Base-by-base conservation (phyloP, 768 basidiomycete species). In the Boletales sp. region DNA sequence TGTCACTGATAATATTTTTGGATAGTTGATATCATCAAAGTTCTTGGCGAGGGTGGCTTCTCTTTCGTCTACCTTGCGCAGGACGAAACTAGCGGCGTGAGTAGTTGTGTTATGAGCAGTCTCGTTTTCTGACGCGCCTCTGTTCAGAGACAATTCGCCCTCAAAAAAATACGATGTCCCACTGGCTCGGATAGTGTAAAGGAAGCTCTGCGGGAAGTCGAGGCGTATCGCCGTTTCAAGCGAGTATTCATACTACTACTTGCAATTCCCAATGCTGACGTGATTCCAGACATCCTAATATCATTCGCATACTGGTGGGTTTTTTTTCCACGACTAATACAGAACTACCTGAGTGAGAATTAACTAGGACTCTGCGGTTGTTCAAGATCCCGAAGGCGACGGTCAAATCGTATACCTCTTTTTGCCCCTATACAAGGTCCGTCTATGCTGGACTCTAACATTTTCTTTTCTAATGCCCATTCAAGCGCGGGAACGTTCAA, bases 371-470 rank as follows among this genome's bases (percentile, higher is more conserved):
- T 94, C 94, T 13, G 91, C 94, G 2, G 91, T 95, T 5, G 86
- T 94, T 1, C 93, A 97, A 68, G 94, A 97, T 61, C 86, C 89
- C 31, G 86, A 88, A 51, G 94, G 91, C 13, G 93, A 94, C 42
- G 93, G 92, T 11, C 88, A 95, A 68, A 88, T 97, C 50, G 92
- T 97, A 29, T 97, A 97, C 67, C 83, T 98, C 47, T 98, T 99
- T 76, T 74, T 98, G 6, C 97, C 97, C 0, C 75, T 92, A 31
- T 97, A 94, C 74, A 87, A 90, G 76, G 90, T 87, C 40, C 34
- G 72, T 61, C n/a, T 39, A 19, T 42, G 29, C 36, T 24, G 27
- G 12, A 31, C 4, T 27, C 24, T 5, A 27, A 17, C 6, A 14
- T 19, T 8, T 3, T 4, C 29, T 34, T 41, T 37, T 51, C 35